phyloP scores from a whole-genome alignment of 2,329 filamentous ascomycete genomes.

The Pseudopithomyces chartarum region DNA sequence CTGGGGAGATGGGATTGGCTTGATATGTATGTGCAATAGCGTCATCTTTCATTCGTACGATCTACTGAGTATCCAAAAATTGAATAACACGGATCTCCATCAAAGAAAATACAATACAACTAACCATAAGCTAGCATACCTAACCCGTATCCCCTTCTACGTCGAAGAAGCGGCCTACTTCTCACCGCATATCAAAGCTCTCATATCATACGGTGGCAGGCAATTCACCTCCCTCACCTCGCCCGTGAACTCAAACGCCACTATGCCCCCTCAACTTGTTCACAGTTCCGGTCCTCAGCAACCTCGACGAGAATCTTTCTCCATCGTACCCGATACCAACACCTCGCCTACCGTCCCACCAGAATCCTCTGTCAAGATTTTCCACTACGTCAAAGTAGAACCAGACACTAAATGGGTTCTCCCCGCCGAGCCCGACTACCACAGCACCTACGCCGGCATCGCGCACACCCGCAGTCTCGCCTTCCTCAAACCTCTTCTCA shows the following conservation, averaged over 20 bases:
- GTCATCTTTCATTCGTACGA: neutral
- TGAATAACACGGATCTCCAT: neutral
- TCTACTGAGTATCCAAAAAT: neutral
- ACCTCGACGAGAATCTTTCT: slow-evolving; percentile 27
- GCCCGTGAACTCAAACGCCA: slow-evolving; percentile 9
- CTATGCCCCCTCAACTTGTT: slow-evolving; percentile 34
- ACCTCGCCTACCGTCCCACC: slow-evolving; percentile 2
- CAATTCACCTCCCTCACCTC: slow-evolving; percentile 30
- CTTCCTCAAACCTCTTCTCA: slow-evolving; percentile 67
- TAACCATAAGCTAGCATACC: slow-evolving; percentile 28
- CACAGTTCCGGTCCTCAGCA: slow-evolving; percentile 30
- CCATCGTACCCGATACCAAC: slow-evolving; percentile 20
- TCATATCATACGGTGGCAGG: slow-evolving; percentile 38
- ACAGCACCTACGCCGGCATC: slow-evolving; percentile 60
- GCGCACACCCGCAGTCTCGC: slow-evolving; percentile 69
- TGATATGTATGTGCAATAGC: slow-evolving; percentile 33
- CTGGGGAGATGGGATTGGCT: slow-evolving; percentile 29
- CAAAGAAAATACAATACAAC: neutral
- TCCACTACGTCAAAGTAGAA: slow-evolving; percentile 31
- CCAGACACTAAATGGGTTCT: slow-evolving; percentile 33
- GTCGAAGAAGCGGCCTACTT: slow-evolving; percentile 33
- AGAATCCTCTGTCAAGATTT: slow-evolving; percentile 25
- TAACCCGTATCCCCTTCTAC: slow-evolving; percentile 37
- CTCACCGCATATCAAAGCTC: slow-evolving; percentile 33
- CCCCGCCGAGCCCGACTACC: slow-evolving; percentile 38